Base-by-base conservation (phyloP, 768 basidiomycete species). In the Boletus reticulatus region DNA sequence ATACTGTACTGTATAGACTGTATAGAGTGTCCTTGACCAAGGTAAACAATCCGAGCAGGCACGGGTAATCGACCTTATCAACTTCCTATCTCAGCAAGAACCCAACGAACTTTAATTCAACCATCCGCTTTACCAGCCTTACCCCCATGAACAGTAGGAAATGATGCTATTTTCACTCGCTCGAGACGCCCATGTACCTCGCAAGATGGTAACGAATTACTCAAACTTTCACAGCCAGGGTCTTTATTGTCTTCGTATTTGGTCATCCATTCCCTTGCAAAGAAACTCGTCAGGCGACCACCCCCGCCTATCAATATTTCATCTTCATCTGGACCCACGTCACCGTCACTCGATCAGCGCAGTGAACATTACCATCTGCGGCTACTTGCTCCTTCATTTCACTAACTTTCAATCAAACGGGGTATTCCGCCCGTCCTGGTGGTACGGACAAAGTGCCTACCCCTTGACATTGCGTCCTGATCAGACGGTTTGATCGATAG, bases 61-160 rank as follows among this genome's bases (percentile, higher is more conserved):
- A 29, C 34, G 34, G 31, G 19, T 22, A 22, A 13, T 11, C 11
- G 17, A 14, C 34, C 52, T 42, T 61, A 68, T 61, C 68, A 53
- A 48, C 58, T 56, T 57, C 61, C 57, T 66, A 69, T 60, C 70
- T 45, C 60, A 59, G 57, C 58, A 29, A 9, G 27, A 55, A 51
- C 32, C 34, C 20, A 19, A 17, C 50, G 57, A 70, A 68, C 64
- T 49, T 61, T 67, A 57, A 55, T 12, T 39, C 37, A 10, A 6
- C 60, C 63, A 38, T 47, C 70, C 68, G 68, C 58, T 56, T 43
- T 72, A 71, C 54, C 53, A 20, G 55, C 62, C 39, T 57, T 45
- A 20, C 27, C 32, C 53, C 48, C 58, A 47, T 20, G 43, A 53
- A 37, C 39, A 60, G 58, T 34, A 63, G 47, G 65, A 62, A 69